These are phyloP conservation scores for Basipetospora chlamydospora DNA, from an alignment of 2,329 filamentous ascomycete species.

Conservation along the genomic window DNA sequence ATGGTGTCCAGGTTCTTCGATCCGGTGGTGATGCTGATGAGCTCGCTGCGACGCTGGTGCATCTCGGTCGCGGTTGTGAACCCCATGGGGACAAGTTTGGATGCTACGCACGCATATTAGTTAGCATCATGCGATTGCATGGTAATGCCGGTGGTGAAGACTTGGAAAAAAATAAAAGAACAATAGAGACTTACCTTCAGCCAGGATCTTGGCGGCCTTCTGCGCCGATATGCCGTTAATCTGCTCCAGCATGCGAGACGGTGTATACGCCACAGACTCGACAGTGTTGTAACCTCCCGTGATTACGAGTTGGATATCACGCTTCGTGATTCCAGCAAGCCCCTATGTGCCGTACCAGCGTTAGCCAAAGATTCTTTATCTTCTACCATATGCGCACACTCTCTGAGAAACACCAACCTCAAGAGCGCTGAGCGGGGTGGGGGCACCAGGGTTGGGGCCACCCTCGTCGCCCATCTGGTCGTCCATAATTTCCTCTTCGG, in stretches of 20 bases:
- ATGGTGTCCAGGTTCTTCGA: constrained; percentile 96
- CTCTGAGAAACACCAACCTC: constrained; percentile 45
- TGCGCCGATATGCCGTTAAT: constrained; percentile 98
- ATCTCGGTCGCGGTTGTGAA: constrained; percentile 99
- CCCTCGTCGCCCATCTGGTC: constrained; percentile 50
- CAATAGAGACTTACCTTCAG: constrained; percentile 50
- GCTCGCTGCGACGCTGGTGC: constrained; percentile 89
- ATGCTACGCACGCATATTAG: constrained; percentile 54
- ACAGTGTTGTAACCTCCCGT: constrained; percentile 93
- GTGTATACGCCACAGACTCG: constrained; percentile 85
- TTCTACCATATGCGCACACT: background rate
- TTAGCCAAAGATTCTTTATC: background rate
- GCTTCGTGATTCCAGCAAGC: constrained; percentile 74
- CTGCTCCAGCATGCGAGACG: constrained; percentile 71
- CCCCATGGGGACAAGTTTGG: constrained; percentile 94
- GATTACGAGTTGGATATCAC: constrained; percentile 84
- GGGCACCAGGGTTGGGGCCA: constrained; percentile 75
- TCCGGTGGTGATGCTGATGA: constrained; percentile 95
- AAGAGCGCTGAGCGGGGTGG: constrained; percentile 70
- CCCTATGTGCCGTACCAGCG: constrained; percentile 39
- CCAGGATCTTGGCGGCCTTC: constrained; percentile 82
- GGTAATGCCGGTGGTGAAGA: no score
- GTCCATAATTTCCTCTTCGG: constrained; percentile 45
- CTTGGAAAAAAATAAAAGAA: background rate
- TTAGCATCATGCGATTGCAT: no score